phyloP scores from a whole-genome alignment of 352 stramenopile species.

The Globisporangium spiculum region DNA sequence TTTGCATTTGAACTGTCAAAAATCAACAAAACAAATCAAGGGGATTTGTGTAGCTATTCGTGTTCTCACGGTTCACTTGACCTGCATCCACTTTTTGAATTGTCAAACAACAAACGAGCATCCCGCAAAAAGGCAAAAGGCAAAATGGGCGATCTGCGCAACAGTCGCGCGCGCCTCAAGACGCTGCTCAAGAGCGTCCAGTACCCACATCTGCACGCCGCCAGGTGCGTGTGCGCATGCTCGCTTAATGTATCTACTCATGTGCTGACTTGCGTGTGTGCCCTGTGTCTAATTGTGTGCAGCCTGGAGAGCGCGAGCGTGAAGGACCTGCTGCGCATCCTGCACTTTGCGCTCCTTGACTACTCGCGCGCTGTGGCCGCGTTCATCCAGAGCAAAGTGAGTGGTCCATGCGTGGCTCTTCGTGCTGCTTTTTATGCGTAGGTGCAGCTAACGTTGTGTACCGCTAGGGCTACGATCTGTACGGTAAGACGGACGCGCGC shows the following conservation, averaged over 20 bases:
- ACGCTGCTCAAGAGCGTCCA: constrained; percentile 50
- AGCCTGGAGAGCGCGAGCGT: constrained; percentile 36
- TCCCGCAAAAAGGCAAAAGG: not conserved
- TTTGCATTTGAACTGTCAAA: not conserved
- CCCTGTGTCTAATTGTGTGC: not conserved
- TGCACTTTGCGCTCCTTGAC: constrained; percentile 73
- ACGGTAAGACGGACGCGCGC: constrained; percentile 71
- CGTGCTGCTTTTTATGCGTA: not conserved
- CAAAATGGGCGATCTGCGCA: constrained; percentile 44
- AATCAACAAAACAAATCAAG: not conserved
- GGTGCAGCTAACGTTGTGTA: not conserved
- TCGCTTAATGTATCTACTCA: not conserved
- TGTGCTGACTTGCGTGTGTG: not conserved
- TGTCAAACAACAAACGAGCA: not conserved
- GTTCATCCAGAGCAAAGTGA: constrained; percentile 43
- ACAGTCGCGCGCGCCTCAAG: constrained; percentile 54
- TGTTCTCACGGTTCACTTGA: not conserved
- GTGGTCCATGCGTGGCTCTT: not conserved
- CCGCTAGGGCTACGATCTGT: constrained; percentile 58
- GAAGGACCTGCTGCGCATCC: constrained; percentile 54
- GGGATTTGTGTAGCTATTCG: not conserved
- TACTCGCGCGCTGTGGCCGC: constrained; percentile 64
- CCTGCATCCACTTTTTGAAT: constrained; percentile 10
- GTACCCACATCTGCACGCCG: constrained; percentile 41
- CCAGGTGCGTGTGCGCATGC: constrained; percentile 18